Evolutionary conservation across 805 yeast genomes (phyloP).

Genomic region (Tetrapisispora phaffii): DNA sequence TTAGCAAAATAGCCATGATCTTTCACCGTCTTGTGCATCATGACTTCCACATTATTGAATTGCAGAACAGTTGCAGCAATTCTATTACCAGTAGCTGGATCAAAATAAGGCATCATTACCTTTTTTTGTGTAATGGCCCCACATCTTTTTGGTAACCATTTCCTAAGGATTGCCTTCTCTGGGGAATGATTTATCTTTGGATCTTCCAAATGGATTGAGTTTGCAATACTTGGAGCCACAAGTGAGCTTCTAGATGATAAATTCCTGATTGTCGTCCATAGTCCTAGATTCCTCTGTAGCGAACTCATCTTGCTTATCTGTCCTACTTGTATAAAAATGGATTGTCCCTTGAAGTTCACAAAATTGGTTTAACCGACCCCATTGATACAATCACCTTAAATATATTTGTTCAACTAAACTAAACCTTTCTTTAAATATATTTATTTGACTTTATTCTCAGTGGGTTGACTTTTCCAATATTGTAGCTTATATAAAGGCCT

Average conservation of each 20-base stretch:
- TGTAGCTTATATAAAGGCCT: too few relatives aligned
- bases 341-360: too few relatives aligned
- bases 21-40: slow-evolving; percentile 57
- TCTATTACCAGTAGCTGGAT: slow-evolving; percentile 52
- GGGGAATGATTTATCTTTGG: slow-evolving; percentile 51
- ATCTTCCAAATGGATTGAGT: slow-evolving; percentile 31
- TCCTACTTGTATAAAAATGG: too few relatives aligned
- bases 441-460: too few relatives aligned
- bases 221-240: slow-evolving; percentile 29
- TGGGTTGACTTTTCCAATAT: too few relatives aligned
- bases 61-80: slow-evolving; percentile 82
- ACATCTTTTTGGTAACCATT: slow-evolving; percentile 63
- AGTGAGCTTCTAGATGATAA: slow-evolving; percentile 23
- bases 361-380: too few relatives aligned
- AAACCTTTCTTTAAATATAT: too few relatives aligned
- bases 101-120: slow-evolving; percentile 85
- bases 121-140: slow-evolving; percentile 77
- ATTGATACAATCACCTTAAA: too few relatives aligned
- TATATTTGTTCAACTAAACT: too few relatives aligned
- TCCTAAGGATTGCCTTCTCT: slow-evolving; percentile 59
- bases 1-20: slow-evolving; percentile 78
- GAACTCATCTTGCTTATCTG: neutral
- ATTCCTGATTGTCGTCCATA: slow-evolving; percentile 3
- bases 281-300: neutral
- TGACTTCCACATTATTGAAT: slow-evolving; percentile 80